Conservation (phyloP, 257 asterid species). For the Solanum chiquidenum region DNA sequence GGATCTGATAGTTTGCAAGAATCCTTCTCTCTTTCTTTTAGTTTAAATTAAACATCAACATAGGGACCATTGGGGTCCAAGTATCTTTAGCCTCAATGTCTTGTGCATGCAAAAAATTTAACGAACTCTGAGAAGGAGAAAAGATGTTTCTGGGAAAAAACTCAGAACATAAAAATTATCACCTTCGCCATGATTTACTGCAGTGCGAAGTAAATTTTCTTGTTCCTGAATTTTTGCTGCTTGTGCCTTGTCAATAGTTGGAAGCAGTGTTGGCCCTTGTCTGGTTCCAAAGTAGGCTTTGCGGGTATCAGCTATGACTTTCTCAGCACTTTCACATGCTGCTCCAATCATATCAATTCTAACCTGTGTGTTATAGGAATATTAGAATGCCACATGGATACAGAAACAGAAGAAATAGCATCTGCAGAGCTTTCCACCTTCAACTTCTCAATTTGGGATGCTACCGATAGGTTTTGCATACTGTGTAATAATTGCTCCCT, state of each 20-base stretch:
- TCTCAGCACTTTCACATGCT: constrained; percentile 97
- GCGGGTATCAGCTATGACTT: constrained; percentile 86
- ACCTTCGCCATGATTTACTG: constrained; percentile 98
- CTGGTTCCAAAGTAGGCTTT: constrained; percentile 81
- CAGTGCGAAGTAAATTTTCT: constrained; percentile 80
- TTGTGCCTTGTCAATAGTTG: constrained; percentile 93
- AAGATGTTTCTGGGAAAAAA: not conserved
- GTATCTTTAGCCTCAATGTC: not conserved
- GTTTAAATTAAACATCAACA: not conserved
- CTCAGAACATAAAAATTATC: constrained; percentile 1
- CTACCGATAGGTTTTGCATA: constrained; percentile 66
- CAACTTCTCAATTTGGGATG: constrained; percentile 74
- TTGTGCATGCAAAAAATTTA: not conserved
- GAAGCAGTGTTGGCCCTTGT: constrained; percentile 84
- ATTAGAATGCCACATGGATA: not conserved
- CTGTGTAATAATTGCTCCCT: constrained; percentile 83
- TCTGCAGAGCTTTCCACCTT: constrained; percentile 31
- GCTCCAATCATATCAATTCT: constrained; percentile 86
- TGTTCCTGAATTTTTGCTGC: constrained; percentile 98
- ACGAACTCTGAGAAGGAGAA: not conserved
- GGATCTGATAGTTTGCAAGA: not conserved
- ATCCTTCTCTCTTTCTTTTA: not conserved
- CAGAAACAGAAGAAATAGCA: not conserved
- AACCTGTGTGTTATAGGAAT: constrained; percentile 31
- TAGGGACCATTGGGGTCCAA: not conserved